Conservation (phyloP, 306 rosid species). For the Vachellia pachyceras region DNA sequence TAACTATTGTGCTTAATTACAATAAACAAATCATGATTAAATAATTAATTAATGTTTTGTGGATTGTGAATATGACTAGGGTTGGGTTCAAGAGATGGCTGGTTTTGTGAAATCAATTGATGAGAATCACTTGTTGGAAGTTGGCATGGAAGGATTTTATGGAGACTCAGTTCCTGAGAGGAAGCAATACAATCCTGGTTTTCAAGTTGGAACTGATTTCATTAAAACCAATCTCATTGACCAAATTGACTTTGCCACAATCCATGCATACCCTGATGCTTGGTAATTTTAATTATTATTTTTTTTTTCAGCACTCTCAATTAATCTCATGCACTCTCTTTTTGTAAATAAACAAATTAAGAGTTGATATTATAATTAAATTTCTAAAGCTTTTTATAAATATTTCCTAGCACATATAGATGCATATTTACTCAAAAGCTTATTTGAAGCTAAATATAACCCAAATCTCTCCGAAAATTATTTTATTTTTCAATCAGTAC, state of each 20-base stretch:
- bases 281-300: neutral
- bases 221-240: conserved; percentile 37
- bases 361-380: too few relatives aligned
- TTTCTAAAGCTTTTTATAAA: too few relatives aligned
- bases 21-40: too few relatives aligned
- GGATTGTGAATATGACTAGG: conserved; percentile 24
- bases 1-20: too few relatives aligned
- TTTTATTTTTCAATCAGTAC: too few relatives aligned
- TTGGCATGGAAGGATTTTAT: conserved; percentile 82
- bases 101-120: conserved; percentile 60
- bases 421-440: too few relatives aligned
- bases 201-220: conserved; percentile 43
- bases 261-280: conserved; percentile 38
- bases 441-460: too few relatives aligned
- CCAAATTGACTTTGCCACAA: conserved; percentile 59
- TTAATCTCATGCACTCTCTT: too few relatives aligned
- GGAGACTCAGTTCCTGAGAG: conserved; percentile 57
- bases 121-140: conserved; percentile 51
- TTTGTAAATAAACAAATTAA: too few relatives aligned
- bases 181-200: conserved; percentile 28
- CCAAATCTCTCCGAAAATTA: too few relatives aligned
- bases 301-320: conserved; percentile 29
- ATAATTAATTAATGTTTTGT: too few relatives aligned
- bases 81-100: conserved; percentile 61
- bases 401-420: too few relatives aligned